Percentiles rank a stretch among this genome's conserved stretches.
These are phyloP conservation scores for Talaromyces ruber DNA, from an alignment of 495 filamentous ascomycete genomes.

Conservation along the genomic window DNA sequence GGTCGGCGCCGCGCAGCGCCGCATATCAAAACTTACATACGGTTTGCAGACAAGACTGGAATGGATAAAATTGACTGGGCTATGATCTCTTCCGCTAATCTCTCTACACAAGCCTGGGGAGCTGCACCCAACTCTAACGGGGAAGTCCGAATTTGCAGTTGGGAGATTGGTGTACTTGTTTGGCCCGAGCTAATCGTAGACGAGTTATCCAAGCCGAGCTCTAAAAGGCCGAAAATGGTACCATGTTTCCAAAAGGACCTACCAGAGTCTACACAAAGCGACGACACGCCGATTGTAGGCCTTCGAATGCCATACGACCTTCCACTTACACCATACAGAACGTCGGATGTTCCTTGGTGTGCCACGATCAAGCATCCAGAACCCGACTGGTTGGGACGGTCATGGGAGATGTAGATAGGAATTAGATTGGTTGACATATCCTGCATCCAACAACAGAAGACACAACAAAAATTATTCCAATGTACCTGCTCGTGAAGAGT, in stretches of 20 bases:
- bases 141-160: constrained; percentile 66
- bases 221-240: constrained; percentile 46
- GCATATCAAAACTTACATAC: constrained; percentile 86
- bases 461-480: not conserved
- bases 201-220: not conserved
- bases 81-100: constrained; percentile 74
- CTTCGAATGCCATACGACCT: constrained; percentile 79
- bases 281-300: constrained; percentile 36
- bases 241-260: constrained; percentile 57
- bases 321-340: constrained; percentile 57
- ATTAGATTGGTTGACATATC: not conserved
- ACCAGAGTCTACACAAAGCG: constrained; percentile 18
- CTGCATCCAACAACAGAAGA: not conserved
- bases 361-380: constrained; percentile 51
- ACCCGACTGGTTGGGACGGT: constrained; percentile 63
- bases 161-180: constrained; percentile 78
- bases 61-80: constrained; percentile 70
- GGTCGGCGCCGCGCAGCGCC: constrained; percentile 74
- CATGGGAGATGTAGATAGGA: constrained; percentile 24
- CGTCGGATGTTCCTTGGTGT: constrained; percentile 68
- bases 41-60: constrained; percentile 42
- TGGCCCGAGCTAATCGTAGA: constrained; percentile 65
- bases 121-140: constrained; percentile 40
- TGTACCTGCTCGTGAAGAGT: not conserved
- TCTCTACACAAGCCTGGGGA: constrained; percentile 92